These are phyloP conservation scores for Xenoacremonium recifei DNA, from an alignment of 2,329 filamentous ascomycete species.

Conservation along the genomic window DNA sequence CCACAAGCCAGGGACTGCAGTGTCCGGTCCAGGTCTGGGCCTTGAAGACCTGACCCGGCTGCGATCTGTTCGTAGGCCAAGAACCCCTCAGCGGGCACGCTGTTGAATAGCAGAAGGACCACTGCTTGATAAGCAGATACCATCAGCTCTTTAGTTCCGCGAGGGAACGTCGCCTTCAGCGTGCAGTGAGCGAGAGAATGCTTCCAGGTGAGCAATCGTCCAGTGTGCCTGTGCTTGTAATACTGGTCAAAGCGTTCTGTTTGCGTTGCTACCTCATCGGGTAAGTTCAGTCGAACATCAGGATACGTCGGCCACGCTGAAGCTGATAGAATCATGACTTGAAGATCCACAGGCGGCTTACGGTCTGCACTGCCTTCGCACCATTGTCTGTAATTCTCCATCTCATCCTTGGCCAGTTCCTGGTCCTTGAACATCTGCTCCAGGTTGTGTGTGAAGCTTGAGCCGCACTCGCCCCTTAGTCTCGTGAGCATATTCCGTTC, in stretches of 20 bases:
- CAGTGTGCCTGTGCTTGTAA: constrained; percentile 88
- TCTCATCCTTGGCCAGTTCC: constrained; percentile 88
- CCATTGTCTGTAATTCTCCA: constrained; percentile 79
- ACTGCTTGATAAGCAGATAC: constrained; percentile 92
- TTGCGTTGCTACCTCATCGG: constrained; percentile 70
- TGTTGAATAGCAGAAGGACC: constrained; percentile 88
- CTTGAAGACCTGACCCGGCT: constrained; percentile 70
- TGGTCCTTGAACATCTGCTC: constrained; percentile 99
- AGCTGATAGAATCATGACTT: constrained; percentile 86
- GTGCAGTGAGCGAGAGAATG: constrained; percentile 90
- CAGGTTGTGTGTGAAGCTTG: constrained; percentile 91
- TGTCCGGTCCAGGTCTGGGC: constrained; percentile 80
- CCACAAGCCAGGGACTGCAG: constrained; percentile 94
- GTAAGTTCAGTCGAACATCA: constrained; percentile 70
- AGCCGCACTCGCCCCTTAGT: constrained; percentile 89
- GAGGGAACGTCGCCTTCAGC: constrained; percentile 76
- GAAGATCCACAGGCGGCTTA: constrained; percentile 58
- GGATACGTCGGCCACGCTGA: constrained; percentile 92
- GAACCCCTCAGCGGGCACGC: constrained; percentile 54
- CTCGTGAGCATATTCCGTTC: constrained; percentile 94
- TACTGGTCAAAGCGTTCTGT: constrained; percentile 79
- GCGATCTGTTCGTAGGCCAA: constrained; percentile 76
- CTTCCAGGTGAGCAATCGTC: constrained; percentile 86
- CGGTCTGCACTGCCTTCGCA: constrained; percentile 49
- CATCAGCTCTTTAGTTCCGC: constrained; percentile 80